phyloP scores from a whole-genome alignment of 1,139 yeast species.

The Ashbya aceris region DNA sequence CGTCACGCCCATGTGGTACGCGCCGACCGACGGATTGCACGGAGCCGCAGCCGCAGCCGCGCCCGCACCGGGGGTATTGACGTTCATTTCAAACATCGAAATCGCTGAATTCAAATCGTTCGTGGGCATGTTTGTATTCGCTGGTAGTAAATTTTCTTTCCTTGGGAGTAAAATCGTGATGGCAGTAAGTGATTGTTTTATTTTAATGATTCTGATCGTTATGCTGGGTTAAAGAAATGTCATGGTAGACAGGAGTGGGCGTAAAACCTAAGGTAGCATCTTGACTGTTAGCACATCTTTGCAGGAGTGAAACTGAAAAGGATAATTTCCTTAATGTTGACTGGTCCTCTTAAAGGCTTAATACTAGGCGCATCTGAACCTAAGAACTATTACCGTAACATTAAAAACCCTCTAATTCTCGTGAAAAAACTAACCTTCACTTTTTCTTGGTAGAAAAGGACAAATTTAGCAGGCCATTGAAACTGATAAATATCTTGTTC shows the following conservation, averaged over 20 bases:
- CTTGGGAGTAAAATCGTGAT: not conserved
- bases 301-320: conserved; percentile 6
- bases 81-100: not conserved
- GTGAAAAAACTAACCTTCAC: conserved; percentile 4
- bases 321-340: conserved; percentile 4
- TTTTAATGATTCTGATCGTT: not conserved
- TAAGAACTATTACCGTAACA: conserved; percentile 5
- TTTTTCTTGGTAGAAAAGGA: conserved; percentile 9
- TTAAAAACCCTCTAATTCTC: conserved; percentile 6
- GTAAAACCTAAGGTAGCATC: conserved; percentile 1
- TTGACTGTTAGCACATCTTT: conserved; percentile 9
- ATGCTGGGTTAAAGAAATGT: not conserved
- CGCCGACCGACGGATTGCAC: too few relatives aligned
- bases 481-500: not conserved
- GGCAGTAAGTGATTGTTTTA: not conserved
- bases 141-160: too few relatives aligned
- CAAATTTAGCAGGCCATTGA: conserved; percentile 20
- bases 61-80: conserved; percentile 3
- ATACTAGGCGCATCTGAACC: too few relatives aligned
- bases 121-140: conserved; percentile 1
- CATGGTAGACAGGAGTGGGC: conserved; percentile 1
- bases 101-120: not conserved
- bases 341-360: not conserved
- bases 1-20: conserved; percentile 3
- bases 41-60: conserved; percentile 4